Evolutionary conservation across 306 rosid genomes (phyloP).

Genomic region (Dryas alaskensis): DNA sequence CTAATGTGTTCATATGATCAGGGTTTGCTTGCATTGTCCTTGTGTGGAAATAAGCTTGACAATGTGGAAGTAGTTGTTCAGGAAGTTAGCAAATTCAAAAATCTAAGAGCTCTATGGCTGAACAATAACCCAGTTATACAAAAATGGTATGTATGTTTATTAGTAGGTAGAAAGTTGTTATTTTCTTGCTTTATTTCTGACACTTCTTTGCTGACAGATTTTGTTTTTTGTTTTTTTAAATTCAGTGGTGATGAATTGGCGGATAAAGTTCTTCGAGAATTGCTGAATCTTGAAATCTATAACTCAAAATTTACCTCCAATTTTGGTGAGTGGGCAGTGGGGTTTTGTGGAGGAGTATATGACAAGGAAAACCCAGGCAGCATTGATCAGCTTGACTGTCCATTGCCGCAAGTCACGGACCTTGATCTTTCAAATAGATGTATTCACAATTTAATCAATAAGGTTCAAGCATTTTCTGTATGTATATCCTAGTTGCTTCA

Average conservation of each 20-base stretch:
- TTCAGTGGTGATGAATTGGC: constrained; percentile 52
- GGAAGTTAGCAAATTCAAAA: constrained; percentile 68
- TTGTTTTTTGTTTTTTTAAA: background rate
- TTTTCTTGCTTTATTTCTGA: background rate
- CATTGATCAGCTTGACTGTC: constrained; percentile 37
- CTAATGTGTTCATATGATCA: constrained; percentile 25
- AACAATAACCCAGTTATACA: constrained; percentile 57
- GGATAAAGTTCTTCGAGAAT: constrained; percentile 42
- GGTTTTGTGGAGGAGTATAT: constrained; percentile 78
- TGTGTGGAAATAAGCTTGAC: constrained; percentile 67
- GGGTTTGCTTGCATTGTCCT: constrained; percentile 80
- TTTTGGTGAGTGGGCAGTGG: constrained; percentile 77
- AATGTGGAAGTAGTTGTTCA: constrained; percentile 46
- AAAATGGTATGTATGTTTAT: constrained; percentile 39
- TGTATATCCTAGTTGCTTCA: too few relatives aligned
- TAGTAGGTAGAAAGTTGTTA: constrained; percentile 8
- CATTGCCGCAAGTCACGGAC: constrained; percentile 46
- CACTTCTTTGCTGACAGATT: constrained; percentile 10
- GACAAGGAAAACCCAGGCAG: constrained; percentile 70
- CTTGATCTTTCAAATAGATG: constrained; percentile 76
- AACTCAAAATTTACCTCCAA: constrained; percentile 66
- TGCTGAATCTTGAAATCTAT: constrained; percentile 68
- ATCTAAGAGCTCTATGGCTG: constrained; percentile 83
- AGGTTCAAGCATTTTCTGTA: constrained; percentile 36
- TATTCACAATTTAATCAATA: constrained; percentile 60